Conservation (phyloP, 2,329 filamentous ascomycete species). For the Chrysoporthe cubensis region DNA sequence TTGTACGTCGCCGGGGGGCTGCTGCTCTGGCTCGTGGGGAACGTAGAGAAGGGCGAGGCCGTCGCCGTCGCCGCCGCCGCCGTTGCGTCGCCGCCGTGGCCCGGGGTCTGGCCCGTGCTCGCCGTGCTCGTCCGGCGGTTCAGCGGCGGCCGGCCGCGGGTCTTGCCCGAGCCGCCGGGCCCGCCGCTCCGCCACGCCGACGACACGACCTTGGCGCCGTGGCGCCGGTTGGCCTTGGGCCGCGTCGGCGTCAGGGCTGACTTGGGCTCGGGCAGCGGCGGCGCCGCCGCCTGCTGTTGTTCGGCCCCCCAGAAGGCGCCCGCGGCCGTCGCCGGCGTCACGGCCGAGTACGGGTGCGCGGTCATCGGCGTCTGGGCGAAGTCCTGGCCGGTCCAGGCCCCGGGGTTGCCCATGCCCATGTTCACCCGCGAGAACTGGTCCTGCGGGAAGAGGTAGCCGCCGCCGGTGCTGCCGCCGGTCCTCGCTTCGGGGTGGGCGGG, state of each 20-base stretch:
- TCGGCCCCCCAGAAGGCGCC: slow-evolving; percentile 61
- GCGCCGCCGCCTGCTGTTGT: slow-evolving; percentile 22
- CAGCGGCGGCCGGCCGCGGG: slow-evolving; percentile 78
- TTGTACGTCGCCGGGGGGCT: slow-evolving; percentile 29
- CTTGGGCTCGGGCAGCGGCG: slow-evolving; percentile 56
- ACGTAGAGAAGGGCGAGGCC: slow-evolving; percentile 67
- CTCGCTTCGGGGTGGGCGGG: slow-evolving; percentile 47
- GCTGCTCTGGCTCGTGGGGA: slow-evolving; percentile 60
- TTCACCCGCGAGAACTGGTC: slow-evolving; percentile 43
- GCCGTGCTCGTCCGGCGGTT: slow-evolving; percentile 54
- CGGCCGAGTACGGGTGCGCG: slow-evolving; percentile 77
- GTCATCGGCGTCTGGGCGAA: slow-evolving; percentile 64
- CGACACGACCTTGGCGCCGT: slow-evolving; percentile 83
- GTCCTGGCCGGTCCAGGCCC: slow-evolving; percentile 56
- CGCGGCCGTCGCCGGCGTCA: slow-evolving; percentile 66
- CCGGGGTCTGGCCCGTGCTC: slow-evolving; percentile 39
- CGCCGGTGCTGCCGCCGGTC: slow-evolving; percentile 30
- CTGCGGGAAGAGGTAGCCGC: slow-evolving; percentile 43
- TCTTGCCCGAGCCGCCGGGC: slow-evolving; percentile 67
- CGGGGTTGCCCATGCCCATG: slow-evolving; percentile 38
- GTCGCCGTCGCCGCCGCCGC: slow-evolving; percentile 9
- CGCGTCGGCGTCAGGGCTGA: slow-evolving; percentile 75
- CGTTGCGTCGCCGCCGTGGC: not conserved
- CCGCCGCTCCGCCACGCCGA: slow-evolving; percentile 82
- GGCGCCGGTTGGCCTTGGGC: slow-evolving; percentile 60